phyloP scores from a whole-genome alignment of 768 basidiomycete species.

The Pisolithus tinctorius region DNA sequence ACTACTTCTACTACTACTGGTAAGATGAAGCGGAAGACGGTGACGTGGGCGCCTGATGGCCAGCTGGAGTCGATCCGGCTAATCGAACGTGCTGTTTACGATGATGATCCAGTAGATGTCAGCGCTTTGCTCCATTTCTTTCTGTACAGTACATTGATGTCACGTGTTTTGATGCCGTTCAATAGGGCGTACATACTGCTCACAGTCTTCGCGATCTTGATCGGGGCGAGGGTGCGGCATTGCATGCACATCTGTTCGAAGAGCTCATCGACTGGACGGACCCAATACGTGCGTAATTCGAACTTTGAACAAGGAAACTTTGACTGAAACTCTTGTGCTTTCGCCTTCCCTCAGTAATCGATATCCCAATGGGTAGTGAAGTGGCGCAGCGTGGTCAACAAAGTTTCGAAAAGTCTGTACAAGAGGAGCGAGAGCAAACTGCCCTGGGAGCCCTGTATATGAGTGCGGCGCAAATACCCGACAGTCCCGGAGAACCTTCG shows the following conservation, averaged over 20 bases:
- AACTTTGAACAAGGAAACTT: slow-evolving; percentile 7
- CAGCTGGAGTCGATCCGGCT: slow-evolving; percentile 67
- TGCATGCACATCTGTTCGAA: slow-evolving; percentile 79
- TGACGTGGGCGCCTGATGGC: slow-evolving; percentile 72
- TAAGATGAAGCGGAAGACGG: slow-evolving; percentile 65
- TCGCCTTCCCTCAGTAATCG: slow-evolving; percentile 40
- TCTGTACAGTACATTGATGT: slow-evolving; percentile 47
- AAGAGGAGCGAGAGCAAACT: slow-evolving; percentile 75
- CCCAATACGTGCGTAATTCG: slow-evolving; percentile 57
- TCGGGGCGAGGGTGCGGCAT: slow-evolving; percentile 78
- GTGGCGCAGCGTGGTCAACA: slow-evolving; percentile 50
- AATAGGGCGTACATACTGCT: slow-evolving; percentile 63
- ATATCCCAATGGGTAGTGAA: slow-evolving; percentile 55
- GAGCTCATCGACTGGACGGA: slow-evolving; percentile 85
- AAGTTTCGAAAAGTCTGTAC: slow-evolving; percentile 62
- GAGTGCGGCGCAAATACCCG: slow-evolving; percentile 64
- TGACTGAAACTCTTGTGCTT: slow-evolving; percentile 16
- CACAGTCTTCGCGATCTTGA: slow-evolving; percentile 83
- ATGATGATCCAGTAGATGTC: slow-evolving; percentile 84
- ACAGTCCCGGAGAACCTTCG: slow-evolving; percentile 66
- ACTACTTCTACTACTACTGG: slow-evolving; percentile 31
- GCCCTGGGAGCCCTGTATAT: slow-evolving; percentile 73
- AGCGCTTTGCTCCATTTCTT: slow-evolving; percentile 44
- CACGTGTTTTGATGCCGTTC: slow-evolving; percentile 28
- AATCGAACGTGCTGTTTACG: slow-evolving; percentile 85